Base-by-base conservation (phyloP, 2,329 filamentous ascomycete species). In the Xylariaceae sp. region DNA sequence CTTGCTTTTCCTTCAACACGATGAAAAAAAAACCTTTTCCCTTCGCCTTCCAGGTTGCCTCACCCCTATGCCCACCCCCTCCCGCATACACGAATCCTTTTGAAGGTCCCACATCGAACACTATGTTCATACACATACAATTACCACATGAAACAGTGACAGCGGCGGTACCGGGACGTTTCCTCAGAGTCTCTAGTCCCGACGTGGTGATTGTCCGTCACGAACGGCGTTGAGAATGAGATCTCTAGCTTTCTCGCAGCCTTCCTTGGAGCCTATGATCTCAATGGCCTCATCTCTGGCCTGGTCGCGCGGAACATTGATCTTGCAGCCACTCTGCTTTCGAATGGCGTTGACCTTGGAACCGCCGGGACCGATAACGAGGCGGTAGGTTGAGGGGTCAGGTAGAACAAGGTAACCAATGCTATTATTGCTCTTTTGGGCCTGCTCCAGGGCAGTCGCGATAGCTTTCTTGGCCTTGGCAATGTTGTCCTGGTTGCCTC, bases 311-410 rank as follows among this genome's bases (percentile, higher is more conserved):
- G 94, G 94, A 41, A 99, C 92, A 61, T 91, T 91, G 69, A 99
- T 95, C 74, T 88, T 91, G 73, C 91, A 96, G 53, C 88, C 89
- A 50, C 91, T 96, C 76, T 94, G 85, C 75, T 89, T 90, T 64
- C 94, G 85, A 69, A 99, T 96, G 42, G 84, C 77, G 73, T 96
- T 96, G 71, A 99, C 95, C 72, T 92, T 92, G 71, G 84, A 88
- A 56, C 94, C 94, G 56, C 87, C 88, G 61, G 87, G 85, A 3
- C 94, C 94, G 63, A 99, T 91, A 47, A 99, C 89, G 61, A 88
- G 88, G 59, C 92, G 84, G 77, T 96, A 96, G 46, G 89, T 90
- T 64, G 83, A 84, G 8, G 94, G 89, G 68, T 99, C 92, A 0
- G 92, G 88, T 40, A 99, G 80, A 61, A 94, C 86, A 37, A 99